A percentile compares a stretch with the other conserved stretches of the same genome.
Conservation (phyloP, 108 stramenopile genomes). For the Cyclotella distinguenda region DNA sequence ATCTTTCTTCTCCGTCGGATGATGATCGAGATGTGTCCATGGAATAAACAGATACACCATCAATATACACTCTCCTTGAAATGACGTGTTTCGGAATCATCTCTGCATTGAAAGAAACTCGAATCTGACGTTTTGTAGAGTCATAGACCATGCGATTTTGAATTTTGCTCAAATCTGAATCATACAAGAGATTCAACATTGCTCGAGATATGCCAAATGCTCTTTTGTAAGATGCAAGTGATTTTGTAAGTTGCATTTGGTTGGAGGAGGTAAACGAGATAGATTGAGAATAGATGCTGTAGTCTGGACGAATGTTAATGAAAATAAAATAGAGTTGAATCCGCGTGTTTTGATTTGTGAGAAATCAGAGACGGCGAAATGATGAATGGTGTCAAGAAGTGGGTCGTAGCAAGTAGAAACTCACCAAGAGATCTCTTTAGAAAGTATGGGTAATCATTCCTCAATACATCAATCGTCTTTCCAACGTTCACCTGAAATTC, state of each 20-base stretch:
- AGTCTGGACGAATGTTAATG: conserved; percentile 46
- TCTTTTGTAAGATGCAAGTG: conserved; percentile 65
- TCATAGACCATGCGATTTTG: conserved; percentile 85
- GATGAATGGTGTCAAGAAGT: conserved; percentile 4
- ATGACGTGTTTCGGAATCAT: conserved; percentile 61
- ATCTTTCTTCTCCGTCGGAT: conserved; percentile 10
- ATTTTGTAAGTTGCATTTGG: conserved; percentile 49
- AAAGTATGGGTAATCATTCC: conserved; percentile 74
- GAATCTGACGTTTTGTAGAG: conserved; percentile 66
- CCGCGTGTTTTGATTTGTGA: background rate
- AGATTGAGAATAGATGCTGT: conserved; percentile 66
- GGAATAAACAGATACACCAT: conserved; percentile 76
- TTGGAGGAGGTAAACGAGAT: conserved; percentile 63
- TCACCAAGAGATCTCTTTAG: conserved; percentile 64
- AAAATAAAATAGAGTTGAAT: background rate
- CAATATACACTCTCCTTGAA: conserved; percentile 60
- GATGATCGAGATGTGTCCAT: conserved; percentile 41
- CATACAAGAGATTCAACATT: conserved; percentile 62
- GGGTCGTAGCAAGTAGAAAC: conserved; percentile 10
- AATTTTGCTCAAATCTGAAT: conserved; percentile 45
- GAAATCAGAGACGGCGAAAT: too few species aligned
- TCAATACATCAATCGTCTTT: conserved; percentile 73
- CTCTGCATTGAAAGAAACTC: conserved; percentile 72
- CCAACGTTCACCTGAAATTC: conserved; percentile 75
- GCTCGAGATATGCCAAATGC: conserved; percentile 57